A percentile compares a stretch with the other conserved stretches of the same genome.
These are phyloP conservation scores for Oxyria digyna DNA, from an alignment of 148 eudicot genomes.

Conservation along the genomic window DNA sequence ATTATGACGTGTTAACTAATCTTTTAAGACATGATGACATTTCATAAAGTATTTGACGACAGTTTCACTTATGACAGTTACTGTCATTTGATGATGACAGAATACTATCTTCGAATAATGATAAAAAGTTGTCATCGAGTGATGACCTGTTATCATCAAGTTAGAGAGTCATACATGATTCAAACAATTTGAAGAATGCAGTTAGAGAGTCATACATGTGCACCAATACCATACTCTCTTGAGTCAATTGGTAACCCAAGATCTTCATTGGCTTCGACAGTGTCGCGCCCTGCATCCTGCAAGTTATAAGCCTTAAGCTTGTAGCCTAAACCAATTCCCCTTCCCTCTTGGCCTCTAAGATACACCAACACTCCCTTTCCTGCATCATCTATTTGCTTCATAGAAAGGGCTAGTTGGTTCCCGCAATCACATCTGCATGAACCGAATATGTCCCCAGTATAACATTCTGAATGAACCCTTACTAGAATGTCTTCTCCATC, in stretches of 20 bases:
- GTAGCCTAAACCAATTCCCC: constrained; percentile 70
- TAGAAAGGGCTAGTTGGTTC: constrained; percentile 46
- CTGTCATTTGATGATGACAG: too few species aligned
- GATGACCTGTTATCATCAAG: too few species aligned
- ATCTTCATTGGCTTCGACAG: constrained; percentile 67
- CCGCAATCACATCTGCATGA: constrained; percentile 75
- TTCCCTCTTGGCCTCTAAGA: constrained; percentile 70
- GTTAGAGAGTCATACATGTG: constrained; percentile 32
- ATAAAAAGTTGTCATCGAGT: too few species aligned
- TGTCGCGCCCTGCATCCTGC: constrained; percentile 63
- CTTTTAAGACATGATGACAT: too few species aligned
- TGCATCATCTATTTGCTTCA: constrained; percentile 58
- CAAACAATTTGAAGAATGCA: neutral
- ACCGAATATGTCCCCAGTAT: constrained; percentile 61
- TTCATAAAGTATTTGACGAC: too few species aligned
- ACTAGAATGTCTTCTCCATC: constrained; percentile 9
- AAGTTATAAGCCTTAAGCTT: constrained; percentile 61
- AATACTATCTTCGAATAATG: too few species aligned
- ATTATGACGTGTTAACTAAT: too few species aligned
- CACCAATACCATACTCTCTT: constrained; percentile 64
- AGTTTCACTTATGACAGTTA: too few species aligned
- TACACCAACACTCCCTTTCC: constrained; percentile 57
- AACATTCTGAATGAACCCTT: constrained; percentile 50
- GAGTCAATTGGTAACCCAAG: constrained; percentile 68
- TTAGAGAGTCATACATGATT: too few species aligned